phyloP scores from a whole-genome alignment of 768 basidiomycete genomes.

The Tylopilus plumbeoviolaceoides region DNA sequence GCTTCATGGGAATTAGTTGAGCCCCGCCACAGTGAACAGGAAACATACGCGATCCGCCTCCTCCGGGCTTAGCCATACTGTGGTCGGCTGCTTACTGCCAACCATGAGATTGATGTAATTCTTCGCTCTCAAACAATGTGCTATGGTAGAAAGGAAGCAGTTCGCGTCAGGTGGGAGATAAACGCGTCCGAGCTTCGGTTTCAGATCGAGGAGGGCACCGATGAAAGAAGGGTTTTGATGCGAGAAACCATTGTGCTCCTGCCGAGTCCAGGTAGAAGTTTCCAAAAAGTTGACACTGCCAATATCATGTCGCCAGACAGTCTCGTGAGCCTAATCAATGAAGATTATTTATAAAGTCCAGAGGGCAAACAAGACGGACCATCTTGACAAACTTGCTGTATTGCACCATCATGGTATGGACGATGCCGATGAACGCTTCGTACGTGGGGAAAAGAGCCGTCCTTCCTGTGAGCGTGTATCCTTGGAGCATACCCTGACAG shows the following conservation, averaged over 20 bases:
- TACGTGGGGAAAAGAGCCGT: conserved; percentile 87
- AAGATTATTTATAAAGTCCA: not conserved
- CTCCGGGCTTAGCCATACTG: conserved; percentile 73
- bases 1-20: conserved; percentile 33
- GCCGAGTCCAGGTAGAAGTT: conserved; percentile 82
- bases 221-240: conserved; percentile 88
- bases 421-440: conserved; percentile 87
- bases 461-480: conserved; percentile 86
- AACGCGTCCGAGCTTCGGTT: conserved; percentile 65
- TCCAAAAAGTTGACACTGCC: conserved; percentile 84
- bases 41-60: conserved; percentile 60
- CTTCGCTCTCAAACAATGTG: conserved; percentile 79
- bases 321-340: conserved; percentile 44
- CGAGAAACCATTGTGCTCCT: conserved; percentile 88
- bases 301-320: conserved; percentile 65
- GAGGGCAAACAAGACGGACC: conserved; percentile 34
- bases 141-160: conserved; percentile 76
- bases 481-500: conserved; percentile 87
- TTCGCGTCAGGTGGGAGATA: conserved; percentile 92
- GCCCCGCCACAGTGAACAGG: not conserved
- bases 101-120: conserved; percentile 88
- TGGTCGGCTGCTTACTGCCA: conserved; percentile 79
- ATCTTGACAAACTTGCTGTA: conserved; percentile 89
- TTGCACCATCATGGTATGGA: conserved; percentile 88
- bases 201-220: conserved; percentile 78